Base-by-base conservation (phyloP, 2,329 filamentous ascomycete species). In the Botrytis byssoidea region DNA sequence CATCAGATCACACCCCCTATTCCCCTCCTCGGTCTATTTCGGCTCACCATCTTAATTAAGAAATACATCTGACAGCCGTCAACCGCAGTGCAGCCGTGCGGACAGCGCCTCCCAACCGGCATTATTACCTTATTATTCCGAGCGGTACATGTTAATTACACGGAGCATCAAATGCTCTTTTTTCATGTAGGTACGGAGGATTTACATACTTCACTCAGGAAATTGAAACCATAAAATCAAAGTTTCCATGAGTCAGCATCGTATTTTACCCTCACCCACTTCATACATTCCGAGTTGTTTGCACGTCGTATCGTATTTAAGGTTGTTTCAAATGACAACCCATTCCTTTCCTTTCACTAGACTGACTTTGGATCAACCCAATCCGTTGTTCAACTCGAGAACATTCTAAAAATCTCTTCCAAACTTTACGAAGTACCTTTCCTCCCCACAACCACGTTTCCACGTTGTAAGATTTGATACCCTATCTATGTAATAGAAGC, bases 131-230 rank as follows among this genome's bases (percentile, higher is more conserved):
- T 57, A 68, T 68, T 42, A 16, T 68, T 68, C 66, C 66, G 66
- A 16, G 10, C 35, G 66, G 66, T 57, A 68, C 32, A 29, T 57
- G 22, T 10, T n/a, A 7, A 20, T 35, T 66, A 66, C 64, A 66
- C 64, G 64, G 64, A n/a, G 64, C 64, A 18, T 66, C 44, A 48
- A 66, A 66, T 66, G 64, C 64, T 66, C 63, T 66, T 66, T 64
- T n/a, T 8, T 57, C 51, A 57, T 57, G n/a, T 57, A 57, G 51
- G 51, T 57, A 57, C n/a, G 51, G 51, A 57, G 51, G 51, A 57
- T 57, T 57, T 29, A 18, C 57, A n/a, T 12, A 22, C 48, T 55
- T 55, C 48, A n/a, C 60, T 63, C 25, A n/a, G n/a, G 22, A 37
- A n/a, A 42, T 9, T n/a, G 14, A 25, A 61, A n/a, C 59, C 60